Percentiles rank a stretch among this genome's conserved stretches.
phyloP scores from a whole-genome alignment of 106 monocot species.

The Acorus calamus region DNA sequence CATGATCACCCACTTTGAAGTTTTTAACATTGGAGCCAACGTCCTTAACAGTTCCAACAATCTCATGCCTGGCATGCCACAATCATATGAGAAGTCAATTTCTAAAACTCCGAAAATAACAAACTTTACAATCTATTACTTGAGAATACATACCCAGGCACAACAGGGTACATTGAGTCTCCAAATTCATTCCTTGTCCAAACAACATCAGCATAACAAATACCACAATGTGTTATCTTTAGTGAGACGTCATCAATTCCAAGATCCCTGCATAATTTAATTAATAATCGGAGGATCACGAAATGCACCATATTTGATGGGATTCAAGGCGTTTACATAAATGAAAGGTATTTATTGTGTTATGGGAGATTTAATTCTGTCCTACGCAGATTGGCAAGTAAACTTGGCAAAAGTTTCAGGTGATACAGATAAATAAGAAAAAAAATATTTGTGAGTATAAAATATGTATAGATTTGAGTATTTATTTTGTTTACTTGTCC shows the following conservation, averaged over 20 bases:
- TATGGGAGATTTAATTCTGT: no score
- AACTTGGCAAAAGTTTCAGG: no score
- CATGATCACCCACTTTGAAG: slow-evolving; percentile 75
- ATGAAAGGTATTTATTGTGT: no score
- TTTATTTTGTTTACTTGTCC: no score
- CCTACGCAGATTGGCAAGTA: no score
- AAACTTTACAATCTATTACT: not conserved
- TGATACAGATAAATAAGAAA: no score
- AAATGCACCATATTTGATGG: no score
- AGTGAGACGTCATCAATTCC: slow-evolving; percentile 43
- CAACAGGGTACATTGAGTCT: slow-evolving; percentile 61
- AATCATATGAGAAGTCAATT: not conserved
- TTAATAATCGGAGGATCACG: no score
- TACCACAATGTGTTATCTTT: slow-evolving; percentile 67
- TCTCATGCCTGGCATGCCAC: slow-evolving; percentile 44
- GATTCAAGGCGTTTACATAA: no score
- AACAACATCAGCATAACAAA: slow-evolving; percentile 67
- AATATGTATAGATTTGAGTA: no score
- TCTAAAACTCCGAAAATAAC: not conserved
- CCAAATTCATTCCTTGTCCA: slow-evolving; percentile 46
- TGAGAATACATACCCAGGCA: slow-evolving; percentile 53
- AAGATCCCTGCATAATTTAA: slow-evolving; percentile 26
- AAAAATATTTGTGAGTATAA: no score
- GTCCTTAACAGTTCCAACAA: slow-evolving; percentile 38
- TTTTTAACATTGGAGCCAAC: slow-evolving; percentile 28